Conservation (phyloP, 2,329 filamentous ascomycete genomes). For the Cercospora beticola region DNA sequence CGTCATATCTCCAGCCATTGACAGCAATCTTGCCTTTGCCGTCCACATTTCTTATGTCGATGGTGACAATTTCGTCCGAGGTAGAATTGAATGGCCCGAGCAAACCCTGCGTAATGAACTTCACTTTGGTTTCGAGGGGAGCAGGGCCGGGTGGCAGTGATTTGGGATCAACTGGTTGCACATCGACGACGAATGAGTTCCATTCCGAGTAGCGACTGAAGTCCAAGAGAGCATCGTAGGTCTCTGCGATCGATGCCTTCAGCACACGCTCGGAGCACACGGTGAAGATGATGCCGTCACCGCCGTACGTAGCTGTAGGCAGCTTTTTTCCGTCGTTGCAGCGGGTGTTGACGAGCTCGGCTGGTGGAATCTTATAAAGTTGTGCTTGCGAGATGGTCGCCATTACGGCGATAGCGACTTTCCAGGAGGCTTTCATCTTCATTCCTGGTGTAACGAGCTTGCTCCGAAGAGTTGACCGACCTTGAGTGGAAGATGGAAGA, state of each 20-base stretch:
- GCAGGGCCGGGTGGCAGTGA: neutral
- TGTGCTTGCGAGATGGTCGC: neutral
- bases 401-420: neutral
- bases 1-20: conserved; percentile 8
- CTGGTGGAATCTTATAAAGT: neutral
- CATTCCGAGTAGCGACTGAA: conserved; percentile 8
- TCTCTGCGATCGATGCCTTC: neutral
- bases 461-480: neutral
- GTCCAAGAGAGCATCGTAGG: conserved; percentile 5
- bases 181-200: conserved; percentile 8
- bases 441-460: neutral
- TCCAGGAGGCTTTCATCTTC: neutral
- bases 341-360: neutral
- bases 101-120: conserved; percentile 8
- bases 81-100: conserved; percentile 1
- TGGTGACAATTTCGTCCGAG: conserved; percentile 5
- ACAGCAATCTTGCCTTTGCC: neutral
- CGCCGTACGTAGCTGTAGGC: conserved; percentile 6
- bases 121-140: neutral
- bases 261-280: conserved; percentile 2
- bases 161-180: neutral
- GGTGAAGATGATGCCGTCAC: conserved; percentile 5
- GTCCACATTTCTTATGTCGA: neutral
- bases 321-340: conserved; percentile 1
- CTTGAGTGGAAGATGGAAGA: neutral